phyloP scores from a whole-genome alignment of 2,329 filamentous ascomycete species.

The Immersiporthe knoxdaviesiana region DNA sequence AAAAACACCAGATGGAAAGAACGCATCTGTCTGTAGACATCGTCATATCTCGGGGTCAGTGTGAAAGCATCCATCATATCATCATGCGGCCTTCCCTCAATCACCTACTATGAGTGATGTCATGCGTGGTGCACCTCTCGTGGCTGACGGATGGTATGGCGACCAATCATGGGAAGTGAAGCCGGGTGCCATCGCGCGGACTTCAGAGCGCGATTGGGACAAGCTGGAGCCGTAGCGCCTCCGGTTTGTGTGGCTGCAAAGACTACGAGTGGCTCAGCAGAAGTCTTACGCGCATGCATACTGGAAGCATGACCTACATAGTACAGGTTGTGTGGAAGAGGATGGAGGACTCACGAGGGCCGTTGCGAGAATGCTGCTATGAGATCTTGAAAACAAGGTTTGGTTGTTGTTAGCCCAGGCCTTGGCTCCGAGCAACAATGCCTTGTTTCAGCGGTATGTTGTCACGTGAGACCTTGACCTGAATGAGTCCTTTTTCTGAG shows the following conservation, averaged over 20 bases:
- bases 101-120: slow-evolving; percentile 23
- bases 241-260: slow-evolving; percentile 10
- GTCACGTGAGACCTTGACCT: background rate
- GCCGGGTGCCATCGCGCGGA: background rate
- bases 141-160: slow-evolving; percentile 14
- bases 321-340: background rate
- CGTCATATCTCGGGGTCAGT: background rate
- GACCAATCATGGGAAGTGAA: slow-evolving; percentile 11
- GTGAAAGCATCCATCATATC: background rate
- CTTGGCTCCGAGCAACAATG: too few species aligned
- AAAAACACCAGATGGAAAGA: background rate
- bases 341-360: background rate
- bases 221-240: slow-evolving; percentile 18
- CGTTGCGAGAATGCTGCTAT: background rate
- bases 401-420: background rate
- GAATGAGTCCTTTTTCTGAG: too few species aligned
- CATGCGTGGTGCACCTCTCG: slow-evolving; percentile 20
- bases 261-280: slow-evolving; percentile 13
- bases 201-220: slow-evolving; percentile 17
- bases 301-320: background rate
- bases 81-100: background rate
- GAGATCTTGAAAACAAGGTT: background rate
- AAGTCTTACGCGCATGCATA: too few species aligned
- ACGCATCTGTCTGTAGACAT: background rate
- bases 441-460: background rate